Evolutionary conservation across 371 early-diverging fungal species (phyloP).

Genomic region (Rhizopus arrhizus): DNA sequence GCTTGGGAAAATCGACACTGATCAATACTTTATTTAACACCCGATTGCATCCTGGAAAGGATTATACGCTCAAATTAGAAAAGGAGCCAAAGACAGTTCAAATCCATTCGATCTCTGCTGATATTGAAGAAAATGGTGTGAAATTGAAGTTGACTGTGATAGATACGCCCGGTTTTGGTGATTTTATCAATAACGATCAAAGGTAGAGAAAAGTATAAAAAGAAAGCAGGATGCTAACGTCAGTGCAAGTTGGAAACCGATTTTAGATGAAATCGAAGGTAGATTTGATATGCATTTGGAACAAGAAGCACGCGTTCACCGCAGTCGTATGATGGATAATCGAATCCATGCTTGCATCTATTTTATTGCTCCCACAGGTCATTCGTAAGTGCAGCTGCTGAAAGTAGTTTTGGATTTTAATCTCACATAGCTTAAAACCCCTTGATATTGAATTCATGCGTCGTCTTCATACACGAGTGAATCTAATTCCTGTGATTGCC

Average conservation of each 20-base stretch:
- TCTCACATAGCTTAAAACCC: conserved; percentile 68
- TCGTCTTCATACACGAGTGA: conserved; percentile 90
- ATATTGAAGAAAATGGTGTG: conserved; percentile 83
- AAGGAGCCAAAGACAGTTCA: conserved; percentile 73
- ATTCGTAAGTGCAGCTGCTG: conserved; percentile 59
- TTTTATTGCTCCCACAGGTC: conserved; percentile 96
- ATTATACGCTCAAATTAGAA: neutral
- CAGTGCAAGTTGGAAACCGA: conserved; percentile 83
- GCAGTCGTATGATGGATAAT: conserved; percentile 83
- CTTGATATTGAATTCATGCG: conserved; percentile 96
- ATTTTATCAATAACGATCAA: conserved; percentile 92
- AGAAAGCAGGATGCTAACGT: neutral
- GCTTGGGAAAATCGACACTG: conserved; percentile 98
- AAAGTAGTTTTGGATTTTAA: neutral
- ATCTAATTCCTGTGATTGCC: conserved; percentile 97
- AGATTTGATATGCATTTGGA: conserved; percentile 94
- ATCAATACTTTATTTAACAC: conserved; percentile 98
- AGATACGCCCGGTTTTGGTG: conserved; percentile 94
- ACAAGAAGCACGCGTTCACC: conserved; percentile 88
- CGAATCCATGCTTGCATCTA: conserved; percentile 98
- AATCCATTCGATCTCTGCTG: conserved; percentile 87
- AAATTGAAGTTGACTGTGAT: conserved; percentile 91
- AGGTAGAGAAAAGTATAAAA: conserved; percentile 42
- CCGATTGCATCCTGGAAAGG: conserved; percentile 73
- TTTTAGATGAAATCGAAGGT: conserved; percentile 92